These are phyloP conservation scores for Acanthamoeba lenticulata DNA, from an alignment of 208 protist genomes.

Conservation along the genomic window DNA sequence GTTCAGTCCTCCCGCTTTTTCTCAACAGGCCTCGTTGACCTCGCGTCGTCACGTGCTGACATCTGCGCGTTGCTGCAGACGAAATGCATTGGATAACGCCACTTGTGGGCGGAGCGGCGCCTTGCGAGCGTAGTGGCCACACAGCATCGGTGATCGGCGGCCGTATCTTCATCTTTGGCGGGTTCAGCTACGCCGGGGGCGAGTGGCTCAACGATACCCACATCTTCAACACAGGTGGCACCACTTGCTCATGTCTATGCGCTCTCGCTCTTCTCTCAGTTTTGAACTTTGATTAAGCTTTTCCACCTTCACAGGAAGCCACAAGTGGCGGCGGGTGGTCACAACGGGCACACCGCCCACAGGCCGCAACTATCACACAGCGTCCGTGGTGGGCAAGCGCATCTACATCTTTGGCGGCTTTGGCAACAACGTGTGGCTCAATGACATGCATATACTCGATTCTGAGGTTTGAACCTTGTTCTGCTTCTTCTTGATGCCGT, in stretches of 20 bases:
- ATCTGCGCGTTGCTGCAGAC: neutral
- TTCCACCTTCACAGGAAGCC: neutral
- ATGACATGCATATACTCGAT: conserved; percentile 53
- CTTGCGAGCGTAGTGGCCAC: conserved; percentile 17
- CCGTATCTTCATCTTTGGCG: neutral
- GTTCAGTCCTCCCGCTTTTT: neutral
- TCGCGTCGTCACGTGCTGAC: neutral
- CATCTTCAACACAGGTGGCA: conserved; percentile 18
- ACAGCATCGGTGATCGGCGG: neutral
- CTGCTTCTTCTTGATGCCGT: neutral
- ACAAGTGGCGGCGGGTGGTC: neutral
- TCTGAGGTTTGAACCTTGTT: neutral
- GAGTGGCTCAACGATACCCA: conserved; percentile 34
- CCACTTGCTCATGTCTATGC: neutral
- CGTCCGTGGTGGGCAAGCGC: neutral
- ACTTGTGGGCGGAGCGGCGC: neutral
- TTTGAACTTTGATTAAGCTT: neutral
- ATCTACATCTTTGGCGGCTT: conserved; percentile 57
- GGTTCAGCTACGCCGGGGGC: conserved; percentile 27
- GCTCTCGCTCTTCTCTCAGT: neutral
- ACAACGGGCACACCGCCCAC: neutral
- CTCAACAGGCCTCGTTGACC: neutral
- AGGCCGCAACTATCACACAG: neutral
- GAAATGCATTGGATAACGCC: conserved; percentile 43
- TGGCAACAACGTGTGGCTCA: conserved; percentile 49